Conservation (phyloP, 495 filamentous ascomycete species). For the Geoglossum glabrum region DNA sequence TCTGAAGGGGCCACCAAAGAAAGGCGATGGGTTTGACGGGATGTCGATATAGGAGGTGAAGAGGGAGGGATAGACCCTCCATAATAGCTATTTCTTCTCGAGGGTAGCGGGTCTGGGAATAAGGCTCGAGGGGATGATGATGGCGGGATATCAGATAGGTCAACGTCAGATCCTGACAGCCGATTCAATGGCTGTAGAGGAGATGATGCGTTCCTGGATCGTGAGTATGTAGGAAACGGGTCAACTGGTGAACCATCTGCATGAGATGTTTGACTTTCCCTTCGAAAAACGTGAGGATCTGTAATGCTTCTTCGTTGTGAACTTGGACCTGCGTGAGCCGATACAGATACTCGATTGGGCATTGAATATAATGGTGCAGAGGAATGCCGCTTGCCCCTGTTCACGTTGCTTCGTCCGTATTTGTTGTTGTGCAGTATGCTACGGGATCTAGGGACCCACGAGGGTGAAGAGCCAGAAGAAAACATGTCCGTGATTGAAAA, state of each 20-base stretch:
- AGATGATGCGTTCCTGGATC: conserved; percentile 30
- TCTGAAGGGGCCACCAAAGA: conserved; percentile 36
- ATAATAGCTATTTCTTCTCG: not conserved
- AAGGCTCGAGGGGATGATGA: not conserved
- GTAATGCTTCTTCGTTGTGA: not conserved
- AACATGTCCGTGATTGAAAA: conserved; percentile 19
- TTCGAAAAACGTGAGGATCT: not conserved
- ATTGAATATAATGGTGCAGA: not conserved
- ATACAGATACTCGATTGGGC: conserved; percentile 1
- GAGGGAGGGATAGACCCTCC: not conserved
- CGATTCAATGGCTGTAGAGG: conserved; percentile 35
- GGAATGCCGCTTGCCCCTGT: not conserved
- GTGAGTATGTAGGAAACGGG: conserved; percentile 1
- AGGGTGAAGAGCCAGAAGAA: conserved; percentile 14
- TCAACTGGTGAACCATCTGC: not conserved
- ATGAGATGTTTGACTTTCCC: not conserved
- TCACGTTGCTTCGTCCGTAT: not conserved
- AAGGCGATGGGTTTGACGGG: not conserved
- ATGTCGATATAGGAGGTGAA: not conserved
- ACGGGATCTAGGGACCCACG: conserved; percentile 7
- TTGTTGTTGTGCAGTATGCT: not conserved
- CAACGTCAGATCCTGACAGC: conserved; percentile 35
- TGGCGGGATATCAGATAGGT: conserved; percentile 13
- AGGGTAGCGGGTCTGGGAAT: not conserved
- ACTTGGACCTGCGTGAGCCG: not conserved